Base-by-base conservation (phyloP, 2,329 filamentous ascomycete genomes). In the Fusarium sp. region DNA sequence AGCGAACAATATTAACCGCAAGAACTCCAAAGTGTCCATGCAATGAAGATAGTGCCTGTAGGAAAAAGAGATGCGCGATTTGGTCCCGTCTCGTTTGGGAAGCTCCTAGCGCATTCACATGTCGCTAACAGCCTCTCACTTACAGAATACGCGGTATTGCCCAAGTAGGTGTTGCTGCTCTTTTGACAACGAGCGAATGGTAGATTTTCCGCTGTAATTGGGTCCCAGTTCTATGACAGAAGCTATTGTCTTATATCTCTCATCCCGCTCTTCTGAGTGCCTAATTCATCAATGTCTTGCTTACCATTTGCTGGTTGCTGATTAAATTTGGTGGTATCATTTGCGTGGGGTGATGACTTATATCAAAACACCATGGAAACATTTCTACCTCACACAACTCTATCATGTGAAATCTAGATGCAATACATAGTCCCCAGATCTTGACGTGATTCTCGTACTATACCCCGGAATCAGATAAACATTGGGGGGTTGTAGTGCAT, bases 161-260 rank as follows among this genome's bases (percentile, higher is more conserved):
- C 65, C 41, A 42, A 60, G 62, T 31, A 36, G 56, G 66, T 54
- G 33, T 35, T 60, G 51, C 20, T 51, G 45, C 11, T 36, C 8
- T 41, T 24, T 16, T 31, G 30, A 51, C 24, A 31, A 33, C 38
- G 70, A 59, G 60, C 56, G 63, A 61, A 68, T 64, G 48, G 63
- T 45, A 42, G 28, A 50, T 68, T 65, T 65, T 38, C 14, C 44
- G 58, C 38, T 51, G 73, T 71, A 75, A 74, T 71, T 47, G 54
- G 71, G 73, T 77, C 59, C 47, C 61, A 76, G 67, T 68, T 54
- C 41, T n/a, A 48, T 71, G 71, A 68, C 62, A 65, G 57, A 61
- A 56, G 45, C 35, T 24, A 56, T 42, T 41, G 30, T 14, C 10
- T 56, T 64, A 45, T 73, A 70, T 75, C 72, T 70, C 39, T 55